Base-by-base conservation (phyloP, 2,329 filamentous ascomycete genomes). In the Calonectria pteridis region DNA sequence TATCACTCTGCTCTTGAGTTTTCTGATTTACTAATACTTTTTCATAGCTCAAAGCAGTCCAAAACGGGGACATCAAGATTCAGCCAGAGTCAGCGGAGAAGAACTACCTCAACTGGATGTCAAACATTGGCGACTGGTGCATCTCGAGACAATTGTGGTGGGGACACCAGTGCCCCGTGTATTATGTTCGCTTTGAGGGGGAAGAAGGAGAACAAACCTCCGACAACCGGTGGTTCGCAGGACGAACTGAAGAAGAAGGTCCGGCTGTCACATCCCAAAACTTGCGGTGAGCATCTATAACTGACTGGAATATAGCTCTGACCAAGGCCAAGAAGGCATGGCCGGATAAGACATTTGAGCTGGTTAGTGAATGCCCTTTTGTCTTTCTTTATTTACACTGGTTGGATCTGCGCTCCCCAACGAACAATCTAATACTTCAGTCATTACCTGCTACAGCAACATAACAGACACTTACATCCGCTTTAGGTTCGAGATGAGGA, bases 131-230 rank as follows among this genome's bases (percentile, higher is more conserved):
- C 77, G 96, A 98, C 84, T 98, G 96, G 97, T 98, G 96, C 87
- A 89, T 98, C 79, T 97, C 94, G 26, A 89, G 95, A 84, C 96
- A 98, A 84, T 91, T 98, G 6, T 98, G 96, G 96, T 98, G 96
- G 96, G 97, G 96, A 65, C 97, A 98, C 84, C 95, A 97, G 84
- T 94, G 94, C 73, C 96, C 96, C 18, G 96, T 96, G 59, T 99
- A 97, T 86, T 95, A 94, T 81, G 93, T 96, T 72, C 90, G 94
- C 75, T 86, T 98, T 43, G 94, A 97, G 79, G 95, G 94, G 28
- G 92, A 94, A 80, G 83, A 74, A 40, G 82, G 83, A 18, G 88
- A 91, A 76, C 85, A 89, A 26, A 84, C 87, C 7, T 89, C 94
- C 70, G 91, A 93, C 64, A 89, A 92, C 73, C 89, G 91, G 72